Base-by-base conservation (phyloP, 2,329 filamentous ascomycete genomes). In the Talaromyces sp. region DNA sequence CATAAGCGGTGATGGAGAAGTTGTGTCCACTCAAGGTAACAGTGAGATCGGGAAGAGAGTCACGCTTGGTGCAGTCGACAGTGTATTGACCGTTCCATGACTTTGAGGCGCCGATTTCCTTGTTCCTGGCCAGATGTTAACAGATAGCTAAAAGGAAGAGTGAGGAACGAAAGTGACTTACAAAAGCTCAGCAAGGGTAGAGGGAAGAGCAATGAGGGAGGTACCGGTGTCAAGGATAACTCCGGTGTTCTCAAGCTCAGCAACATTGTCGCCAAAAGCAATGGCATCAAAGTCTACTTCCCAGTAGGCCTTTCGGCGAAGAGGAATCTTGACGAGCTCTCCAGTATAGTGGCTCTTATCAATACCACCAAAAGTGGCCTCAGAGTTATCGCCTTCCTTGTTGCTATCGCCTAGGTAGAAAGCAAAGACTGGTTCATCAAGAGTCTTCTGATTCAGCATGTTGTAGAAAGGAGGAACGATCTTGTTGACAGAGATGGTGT, bases 221-320 rank as follows among this genome's bases (percentile, higher is more conserved):
- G 94, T 99, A 69, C 94, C 94, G 57, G 94, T 99, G 82, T 99
- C 94, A 61, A 99, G 89, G 65, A 99, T 97, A 68, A 91, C 90
- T 78, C 94, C 95, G 60, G 91, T 97, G 81, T 90, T 85, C 64
- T 97, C 93, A 64, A 97, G 86, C 75, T 96, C 89, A 61, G 92
- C 92, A 65, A 85, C 87, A 71, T 89, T 84, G 55, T 92, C 83
- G 67, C 94, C 95, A 64, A 97, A 91, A 57, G 88, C 86, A 78
- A 99, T 94, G 63, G 91, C 83, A 70, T 97, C 88, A 62, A 99
- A 86, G 70, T 97, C 92, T 57, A 99, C 93, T 83, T 99, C 94
- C 94, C 94, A 99, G 84, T 99, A 99, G 52, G 94, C 94, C 88
- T 97, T 97, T 74, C 94, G 90, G 76, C 94, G 90, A 67, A 99